Base-by-base conservation (phyloP, 106 monocot genomes). In the Alisma plantagoaquatica region DNA sequence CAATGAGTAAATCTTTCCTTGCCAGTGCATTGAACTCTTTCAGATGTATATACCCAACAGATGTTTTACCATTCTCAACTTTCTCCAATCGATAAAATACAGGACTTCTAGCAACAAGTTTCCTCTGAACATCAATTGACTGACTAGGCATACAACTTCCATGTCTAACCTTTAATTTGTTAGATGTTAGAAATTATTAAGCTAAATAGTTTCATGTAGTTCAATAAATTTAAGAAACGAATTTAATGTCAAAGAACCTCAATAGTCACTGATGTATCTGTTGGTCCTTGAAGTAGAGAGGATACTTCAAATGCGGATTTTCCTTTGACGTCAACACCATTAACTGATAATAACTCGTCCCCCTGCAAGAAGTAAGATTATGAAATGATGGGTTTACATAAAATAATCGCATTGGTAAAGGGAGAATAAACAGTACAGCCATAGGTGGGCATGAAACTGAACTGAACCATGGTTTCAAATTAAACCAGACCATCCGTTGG, bases 21-120 rank as follows among this genome's bases (percentile, higher is more conserved):
- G 94, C 94, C 67, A 84, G 67, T 54, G 94, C 87, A 84, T 96
- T 96, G 67, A 96, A 96, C 48, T 96, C 94, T 63, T 88, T 96
- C 48, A 96, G 72, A 29, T 73, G 83, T 62, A 96, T 63, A 63
- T 96, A 96, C 53, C 94, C 94, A 67, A 84, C 70, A 20, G 70
- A 75, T 33, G 63, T 41, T 54, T 62, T 71, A 61, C 70, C 94
- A 63, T 70, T 73, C 7, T 77, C 75, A 49, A 69, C 61, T 60
- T 89, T 81, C 46, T 96, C 94, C n/a, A 96, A 64, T 23, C 84
- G 75, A 69, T 96, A 96, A 65, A 77, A 96, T 23, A 89, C 75
- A 35, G 94, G 94, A 30, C 78, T 88, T 57, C 73, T 74, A 57
- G 88, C 94, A 62, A 81, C 71, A 61, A 71, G 49, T 68, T 96